Percentiles rank a stretch among this genome's conserved stretches.
Evolutionary conservation across 768 basidiomycete species (phyloP).

Genomic region (Pleurotus salmoneostramineus): DNA sequence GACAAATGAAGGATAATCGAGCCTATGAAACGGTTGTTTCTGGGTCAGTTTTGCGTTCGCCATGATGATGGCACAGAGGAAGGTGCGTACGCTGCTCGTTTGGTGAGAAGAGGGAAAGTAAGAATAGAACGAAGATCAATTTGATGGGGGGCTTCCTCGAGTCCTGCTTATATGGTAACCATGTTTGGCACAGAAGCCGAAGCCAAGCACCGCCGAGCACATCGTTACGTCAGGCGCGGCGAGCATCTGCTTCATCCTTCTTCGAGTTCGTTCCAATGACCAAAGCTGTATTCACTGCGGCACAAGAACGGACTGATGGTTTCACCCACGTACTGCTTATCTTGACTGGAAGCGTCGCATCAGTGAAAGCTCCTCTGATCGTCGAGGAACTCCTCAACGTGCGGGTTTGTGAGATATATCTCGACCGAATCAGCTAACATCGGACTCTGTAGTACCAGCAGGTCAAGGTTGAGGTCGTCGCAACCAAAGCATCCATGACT

Average conservation of each 20-base stretch:
- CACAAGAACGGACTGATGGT: slow-evolving; percentile 35
- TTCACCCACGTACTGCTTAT: slow-evolving; percentile 74
- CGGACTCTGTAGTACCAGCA: slow-evolving; percentile 51
- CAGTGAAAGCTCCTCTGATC: slow-evolving; percentile 90
- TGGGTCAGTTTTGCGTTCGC: no score
- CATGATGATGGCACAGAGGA: background rate
- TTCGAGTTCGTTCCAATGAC: background rate
- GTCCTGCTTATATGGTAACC: background rate
- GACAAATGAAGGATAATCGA: slow-evolving; percentile 6
- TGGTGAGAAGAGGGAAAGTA: background rate
- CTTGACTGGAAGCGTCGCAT: slow-evolving; percentile 93
- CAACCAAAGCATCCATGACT: slow-evolving; percentile 71
- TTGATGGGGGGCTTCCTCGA: background rate
- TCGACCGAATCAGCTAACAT: background rate
- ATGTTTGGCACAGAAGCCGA: background rate
- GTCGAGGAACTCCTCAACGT: slow-evolving; percentile 68
- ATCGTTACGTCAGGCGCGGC: background rate
- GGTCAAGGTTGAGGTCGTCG: slow-evolving; percentile 79
- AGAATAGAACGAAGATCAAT: slow-evolving; percentile 7
- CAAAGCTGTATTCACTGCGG: slow-evolving; percentile 30
- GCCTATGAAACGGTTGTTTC: slow-evolving; percentile 14
- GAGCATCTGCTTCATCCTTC: background rate
- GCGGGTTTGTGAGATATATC: slow-evolving; percentile 11
- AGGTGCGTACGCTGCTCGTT: slow-evolving; percentile 44
- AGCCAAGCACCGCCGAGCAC: background rate